A percentile compares a stretch with the other conserved stretches of the same genome.
phyloP scores from a whole-genome alignment of 2,329 filamentous ascomycete genomes.

The Nigrospora oryzae region DNA sequence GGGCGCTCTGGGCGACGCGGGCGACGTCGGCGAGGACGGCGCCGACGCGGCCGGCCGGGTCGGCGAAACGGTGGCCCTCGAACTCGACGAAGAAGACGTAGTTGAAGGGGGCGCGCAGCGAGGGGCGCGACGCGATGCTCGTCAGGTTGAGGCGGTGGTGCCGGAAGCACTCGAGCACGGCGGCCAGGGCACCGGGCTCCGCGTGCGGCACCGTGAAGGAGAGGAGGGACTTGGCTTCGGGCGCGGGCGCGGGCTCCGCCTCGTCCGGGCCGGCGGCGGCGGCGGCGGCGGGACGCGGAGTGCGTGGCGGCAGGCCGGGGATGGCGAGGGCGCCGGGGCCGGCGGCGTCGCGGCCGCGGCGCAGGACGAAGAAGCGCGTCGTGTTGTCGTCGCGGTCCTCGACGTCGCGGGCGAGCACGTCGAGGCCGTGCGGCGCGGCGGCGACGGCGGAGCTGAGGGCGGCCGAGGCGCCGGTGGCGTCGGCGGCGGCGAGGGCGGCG shows the following conservation, averaged over 20 bases:
- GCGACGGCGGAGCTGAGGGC: conserved; percentile 75
- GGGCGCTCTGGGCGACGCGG: conserved; percentile 49
- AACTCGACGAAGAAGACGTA: conserved; percentile 96
- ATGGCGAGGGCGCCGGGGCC: neutral
- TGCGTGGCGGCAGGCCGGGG: neutral
- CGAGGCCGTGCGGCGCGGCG: conserved; percentile 57
- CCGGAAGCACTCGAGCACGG: conserved; percentile 73
- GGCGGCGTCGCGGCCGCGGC: conserved; percentile 12
- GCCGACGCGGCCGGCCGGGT: conserved; percentile 49
- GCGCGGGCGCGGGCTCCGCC: conserved; percentile 4
- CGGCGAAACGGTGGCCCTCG: conserved; percentile 49
- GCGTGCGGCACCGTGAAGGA: conserved; percentile 77
- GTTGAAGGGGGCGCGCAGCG: conserved; percentile 67
- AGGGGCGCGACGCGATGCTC: conserved; percentile 81
- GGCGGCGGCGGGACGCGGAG: too few species aligned
- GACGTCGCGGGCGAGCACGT: conserved; percentile 60
- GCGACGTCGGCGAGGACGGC: conserved; percentile 51
- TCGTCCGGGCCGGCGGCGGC: too few species aligned
- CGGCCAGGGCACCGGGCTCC: conserved; percentile 72
- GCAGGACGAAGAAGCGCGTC: conserved; percentile 69
- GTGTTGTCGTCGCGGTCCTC: conserved; percentile 69
- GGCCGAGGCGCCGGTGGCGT: conserved; percentile 51
- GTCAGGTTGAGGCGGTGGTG: conserved; percentile 70
- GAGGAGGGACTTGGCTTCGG: conserved; percentile 58
- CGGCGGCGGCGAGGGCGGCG: conserved; percentile 64